These are phyloP conservation scores for Penicilliopsis zonata DNA, from an alignment of 495 filamentous ascomycete species.

Conservation along the genomic window DNA sequence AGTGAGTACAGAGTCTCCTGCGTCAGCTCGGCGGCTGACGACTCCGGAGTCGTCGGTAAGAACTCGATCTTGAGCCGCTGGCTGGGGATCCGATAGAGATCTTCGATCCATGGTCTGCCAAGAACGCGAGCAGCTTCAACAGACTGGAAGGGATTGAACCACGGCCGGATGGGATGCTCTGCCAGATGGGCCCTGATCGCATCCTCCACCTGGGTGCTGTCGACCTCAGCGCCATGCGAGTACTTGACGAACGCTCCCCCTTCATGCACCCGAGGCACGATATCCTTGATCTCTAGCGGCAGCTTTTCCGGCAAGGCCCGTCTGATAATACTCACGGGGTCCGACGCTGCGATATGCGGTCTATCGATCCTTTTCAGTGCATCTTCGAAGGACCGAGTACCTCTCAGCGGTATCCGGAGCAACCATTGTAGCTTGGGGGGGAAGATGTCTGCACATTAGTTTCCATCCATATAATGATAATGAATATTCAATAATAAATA, in stretches of 20 bases:
- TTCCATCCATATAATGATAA: neutral
- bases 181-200: slow-evolving; percentile 42
- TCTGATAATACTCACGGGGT: slow-evolving; percentile 52
- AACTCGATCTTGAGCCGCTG: slow-evolving; percentile 72
- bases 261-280: slow-evolving; percentile 75
- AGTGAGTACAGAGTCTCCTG: slow-evolving; percentile 77
- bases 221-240: slow-evolving; percentile 40
- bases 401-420: slow-evolving; percentile 46
- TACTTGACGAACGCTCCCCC: slow-evolving; percentile 93
- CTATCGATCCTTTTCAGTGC: slow-evolving; percentile 53
- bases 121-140: slow-evolving; percentile 59
- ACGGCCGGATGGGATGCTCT: slow-evolving; percentile 66
- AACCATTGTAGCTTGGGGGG: slow-evolving; percentile 65
- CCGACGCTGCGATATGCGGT: slow-evolving; percentile 41
- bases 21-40: slow-evolving; percentile 58
- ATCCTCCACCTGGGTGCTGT: slow-evolving; percentile 45
- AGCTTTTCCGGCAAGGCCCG: slow-evolving; percentile 45
- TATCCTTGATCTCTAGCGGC: slow-evolving; percentile 60
- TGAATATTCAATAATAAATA: neutral
- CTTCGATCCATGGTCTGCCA: slow-evolving; percentile 90
- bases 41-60: slow-evolving; percentile 52
- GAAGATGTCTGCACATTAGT: slow-evolving; percentile 53
- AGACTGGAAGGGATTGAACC: slow-evolving; percentile 74
- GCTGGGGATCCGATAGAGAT: slow-evolving; percentile 74
- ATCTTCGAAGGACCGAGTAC: slow-evolving; percentile 42